Conservation (phyloP, 169 alveolate genomes). For the Plasmodium sp. region DNA sequence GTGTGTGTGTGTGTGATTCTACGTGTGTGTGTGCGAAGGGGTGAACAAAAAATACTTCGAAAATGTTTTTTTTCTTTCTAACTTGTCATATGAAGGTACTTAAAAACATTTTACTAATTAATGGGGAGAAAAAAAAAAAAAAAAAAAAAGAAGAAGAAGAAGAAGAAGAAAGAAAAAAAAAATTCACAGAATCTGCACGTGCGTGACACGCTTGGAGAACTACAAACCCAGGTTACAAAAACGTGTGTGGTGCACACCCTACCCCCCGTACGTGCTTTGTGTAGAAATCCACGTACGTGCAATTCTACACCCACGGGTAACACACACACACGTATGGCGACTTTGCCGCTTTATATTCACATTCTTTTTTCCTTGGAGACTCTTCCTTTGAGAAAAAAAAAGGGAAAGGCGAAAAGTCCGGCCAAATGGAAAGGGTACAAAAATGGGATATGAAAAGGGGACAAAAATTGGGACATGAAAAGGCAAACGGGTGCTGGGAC, state of each 20-base stretch:
- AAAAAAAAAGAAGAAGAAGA: not conserved
- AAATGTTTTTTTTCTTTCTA: not conserved
- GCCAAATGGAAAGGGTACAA: not conserved
- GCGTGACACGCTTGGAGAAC: not conserved
- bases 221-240: not conserved
- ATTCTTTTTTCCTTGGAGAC: not conserved
- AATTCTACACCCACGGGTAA: not conserved
- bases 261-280: not conserved
- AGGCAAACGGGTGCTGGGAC: not conserved
- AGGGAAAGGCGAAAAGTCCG: not conserved
- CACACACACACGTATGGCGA: not conserved
- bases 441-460: not conserved
- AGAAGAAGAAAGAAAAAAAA: not conserved
- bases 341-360: not conserved
- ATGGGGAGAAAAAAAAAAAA: not conserved
- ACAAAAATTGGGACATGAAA: no score
- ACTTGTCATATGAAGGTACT: not conserved
- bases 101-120: constrained; percentile 2
- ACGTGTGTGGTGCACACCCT: not conserved
- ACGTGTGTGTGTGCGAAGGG: not conserved
- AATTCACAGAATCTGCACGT: not conserved
- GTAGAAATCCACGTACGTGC: not conserved
- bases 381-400: not conserved
- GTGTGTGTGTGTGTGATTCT: not conserved
- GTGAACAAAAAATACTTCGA: not conserved